Percentiles rank a stretch among this genome's conserved stretches.
These are phyloP conservation scores for Clathrospora elynae DNA, from an alignment of 2,329 filamentous ascomycete genomes.

Conservation along the genomic window DNA sequence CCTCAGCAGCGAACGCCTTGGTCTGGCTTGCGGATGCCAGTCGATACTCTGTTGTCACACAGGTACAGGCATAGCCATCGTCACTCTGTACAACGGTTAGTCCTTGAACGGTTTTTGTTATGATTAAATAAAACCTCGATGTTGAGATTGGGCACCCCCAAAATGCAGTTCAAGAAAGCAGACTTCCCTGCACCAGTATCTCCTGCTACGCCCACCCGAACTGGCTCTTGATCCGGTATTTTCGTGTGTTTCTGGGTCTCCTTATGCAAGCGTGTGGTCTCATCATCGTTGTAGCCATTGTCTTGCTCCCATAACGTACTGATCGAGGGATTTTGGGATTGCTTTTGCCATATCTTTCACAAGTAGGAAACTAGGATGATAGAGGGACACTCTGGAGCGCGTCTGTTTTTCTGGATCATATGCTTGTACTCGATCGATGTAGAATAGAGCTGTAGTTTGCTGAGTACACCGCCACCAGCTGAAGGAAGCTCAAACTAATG, in stretches of 20 bases:
- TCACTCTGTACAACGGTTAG: constrained; percentile 10
- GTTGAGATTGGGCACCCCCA: constrained; percentile 15
- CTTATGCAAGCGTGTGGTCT: constrained; percentile 9
- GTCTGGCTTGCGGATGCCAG: constrained; percentile 6
- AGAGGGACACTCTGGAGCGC: constrained; percentile 19
- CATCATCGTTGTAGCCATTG: not conserved
- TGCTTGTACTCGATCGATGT: constrained; percentile 1
- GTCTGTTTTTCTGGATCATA: constrained; percentile 16
- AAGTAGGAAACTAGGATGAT: constrained; percentile 20
- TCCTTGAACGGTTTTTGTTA: too few species aligned
- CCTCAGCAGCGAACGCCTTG: constrained; percentile 13
- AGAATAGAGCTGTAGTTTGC: too few species aligned
- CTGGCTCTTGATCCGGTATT: constrained; percentile 2
- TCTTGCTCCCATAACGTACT: not conserved
- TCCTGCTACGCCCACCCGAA: constrained; percentile 21
- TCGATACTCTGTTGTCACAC: constrained; percentile 19
- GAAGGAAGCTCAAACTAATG: not conserved
- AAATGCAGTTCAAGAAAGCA: constrained; percentile 19
- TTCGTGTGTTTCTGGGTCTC: constrained; percentile 1
- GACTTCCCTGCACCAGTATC: constrained; percentile 29
- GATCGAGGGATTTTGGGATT: not conserved
- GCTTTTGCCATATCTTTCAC: not conserved
- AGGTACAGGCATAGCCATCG: constrained; percentile 12
- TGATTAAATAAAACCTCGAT: constrained; percentile 8
- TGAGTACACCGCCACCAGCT: not conserved